A percentile compares a stretch with the other conserved stretches of the same genome.
These are phyloP conservation scores for Solanum neorickii DNA, from an alignment of 257 asterid genomes.

Conservation along the genomic window DNA sequence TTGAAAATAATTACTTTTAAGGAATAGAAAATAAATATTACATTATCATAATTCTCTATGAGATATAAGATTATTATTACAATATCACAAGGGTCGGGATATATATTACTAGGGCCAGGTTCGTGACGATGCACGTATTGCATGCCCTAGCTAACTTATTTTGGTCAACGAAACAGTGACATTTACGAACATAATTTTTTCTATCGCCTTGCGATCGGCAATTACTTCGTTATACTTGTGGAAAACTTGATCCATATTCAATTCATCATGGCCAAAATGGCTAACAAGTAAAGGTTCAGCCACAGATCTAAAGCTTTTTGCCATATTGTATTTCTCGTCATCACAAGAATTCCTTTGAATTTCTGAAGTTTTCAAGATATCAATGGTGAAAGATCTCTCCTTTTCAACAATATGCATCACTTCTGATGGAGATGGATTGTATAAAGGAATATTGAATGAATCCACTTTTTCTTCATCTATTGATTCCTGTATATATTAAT, in stretches of 20 bases:
- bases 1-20: too few species aligned
- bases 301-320: slow-evolving; percentile 40
- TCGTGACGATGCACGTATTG: too few species aligned
- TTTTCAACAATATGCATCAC: not conserved
- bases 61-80: too few species aligned
- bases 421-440: not conserved
- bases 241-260: slow-evolving; percentile 28
- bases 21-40: too few species aligned
- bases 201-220: slow-evolving; percentile 3
- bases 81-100: too few species aligned
- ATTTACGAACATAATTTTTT: slow-evolving; percentile 1
- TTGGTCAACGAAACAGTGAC: not conserved
- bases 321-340: not conserved
- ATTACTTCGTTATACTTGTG: not conserved
- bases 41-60: too few species aligned
- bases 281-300: slow-evolving; percentile 39
- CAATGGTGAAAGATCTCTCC: not conserved
- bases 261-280: slow-evolving; percentile 32
- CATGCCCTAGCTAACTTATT: too few species aligned
- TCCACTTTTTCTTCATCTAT: too few species aligned
- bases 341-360: too few species aligned
- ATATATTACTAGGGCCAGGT: too few species aligned
- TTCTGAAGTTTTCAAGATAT: not conserved
- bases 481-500: too few species aligned
- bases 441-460: not conserved